Evolutionary conservation across 2,329 filamentous ascomycete species (phyloP), one percentile per base, ranked within the genome.

Genomic region (Scedosporium aurantiacum): DNA sequence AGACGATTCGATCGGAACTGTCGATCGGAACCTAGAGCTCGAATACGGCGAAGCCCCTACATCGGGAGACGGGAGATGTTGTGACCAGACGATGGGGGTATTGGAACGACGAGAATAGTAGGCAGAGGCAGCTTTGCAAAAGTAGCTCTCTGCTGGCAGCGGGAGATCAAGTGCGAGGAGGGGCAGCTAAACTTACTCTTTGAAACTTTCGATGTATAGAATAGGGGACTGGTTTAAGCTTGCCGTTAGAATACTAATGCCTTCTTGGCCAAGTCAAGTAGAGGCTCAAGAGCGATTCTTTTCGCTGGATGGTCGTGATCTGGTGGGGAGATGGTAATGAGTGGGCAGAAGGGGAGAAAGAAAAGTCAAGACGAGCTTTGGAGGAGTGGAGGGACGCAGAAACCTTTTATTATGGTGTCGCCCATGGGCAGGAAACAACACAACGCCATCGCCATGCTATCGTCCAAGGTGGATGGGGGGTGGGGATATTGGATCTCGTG

Each of bases 371-470:
- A 37, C 7, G 37, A 32, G 23, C 21, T 21, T 25, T 57, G 21
- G 23, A 40, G 23, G 40, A 37, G 55, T 40, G 25, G 59, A 56
- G 59, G 28, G 59, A 57, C 18, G 50, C 50, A 57, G 50, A 21
- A 61, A 43, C 18, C 50, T 57, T 61, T 61, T 61, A 61, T 61
- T 56, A 21, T 23, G 27, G 10, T 32, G 32, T 32, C 27, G 5
- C 6, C 27, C 41, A 27, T 5, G 8, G 8, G 25, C 21, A 16
- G 16, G 50, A 45, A 18, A 43, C 12, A 18, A 52, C 41, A 37
- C 43, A 50, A 60, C 40, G 21, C 25, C 23, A 50, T 41, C n/a
- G n/a, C 23, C 28, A 60, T 25, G 23, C 58, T 7, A 50, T 16
- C 12, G 50, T 10, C 12, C 12, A 54, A 23, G 50, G 21, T 54